A percentile compares a stretch with the other conserved stretches of the same genome.
These are phyloP conservation scores for Colletotrichum navitas DNA, from an alignment of 2,329 filamentous ascomycete species.

Conservation along the genomic window DNA sequence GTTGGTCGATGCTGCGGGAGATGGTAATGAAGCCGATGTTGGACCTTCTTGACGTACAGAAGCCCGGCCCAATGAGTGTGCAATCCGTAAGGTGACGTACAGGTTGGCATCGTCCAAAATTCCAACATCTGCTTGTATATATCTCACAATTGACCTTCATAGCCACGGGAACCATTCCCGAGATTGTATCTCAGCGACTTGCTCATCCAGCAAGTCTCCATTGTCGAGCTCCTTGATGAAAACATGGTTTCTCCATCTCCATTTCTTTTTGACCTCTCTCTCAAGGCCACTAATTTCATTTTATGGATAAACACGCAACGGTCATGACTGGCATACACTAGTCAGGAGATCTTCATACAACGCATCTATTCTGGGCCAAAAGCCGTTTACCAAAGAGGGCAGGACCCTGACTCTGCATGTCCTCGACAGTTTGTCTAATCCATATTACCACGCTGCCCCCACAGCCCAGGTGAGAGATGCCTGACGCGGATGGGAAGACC, in stretches of 20 bases:
- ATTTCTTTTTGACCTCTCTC: background rate
- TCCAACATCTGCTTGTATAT: background rate
- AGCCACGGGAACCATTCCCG: background rate
- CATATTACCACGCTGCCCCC: conserved; percentile 10
- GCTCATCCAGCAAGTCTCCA: conserved; percentile 12
- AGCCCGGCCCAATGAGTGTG: conserved; percentile 5
- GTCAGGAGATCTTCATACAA: conserved; percentile 31
- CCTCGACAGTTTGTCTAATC: conserved; percentile 16
- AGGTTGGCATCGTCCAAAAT: background rate
- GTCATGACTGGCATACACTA: background rate
- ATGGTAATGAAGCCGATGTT: conserved; percentile 32
- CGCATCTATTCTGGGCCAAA: conserved; percentile 6
- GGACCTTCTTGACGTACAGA: conserved; percentile 26
- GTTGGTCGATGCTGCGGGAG: conserved; percentile 19
- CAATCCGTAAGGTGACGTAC: conserved; percentile 19
- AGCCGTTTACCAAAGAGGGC: conserved; percentile 22
- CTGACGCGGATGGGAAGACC: conserved; percentile 21
- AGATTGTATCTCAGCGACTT: conserved; percentile 11
- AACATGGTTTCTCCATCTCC: conserved; percentile 22
- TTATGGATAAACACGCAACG: background rate
- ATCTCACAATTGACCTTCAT: background rate
- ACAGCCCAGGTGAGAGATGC: conserved; percentile 30
- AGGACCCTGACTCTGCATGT: conserved; percentile 36
- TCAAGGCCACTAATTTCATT: background rate
- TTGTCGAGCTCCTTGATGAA: conserved; percentile 6